A percentile compares a stretch with the other conserved stretches of the same genome.
Evolutionary conservation across 2,329 filamentous ascomycete species (phyloP).

Genomic region (Fusarium abutilonis): DNA sequence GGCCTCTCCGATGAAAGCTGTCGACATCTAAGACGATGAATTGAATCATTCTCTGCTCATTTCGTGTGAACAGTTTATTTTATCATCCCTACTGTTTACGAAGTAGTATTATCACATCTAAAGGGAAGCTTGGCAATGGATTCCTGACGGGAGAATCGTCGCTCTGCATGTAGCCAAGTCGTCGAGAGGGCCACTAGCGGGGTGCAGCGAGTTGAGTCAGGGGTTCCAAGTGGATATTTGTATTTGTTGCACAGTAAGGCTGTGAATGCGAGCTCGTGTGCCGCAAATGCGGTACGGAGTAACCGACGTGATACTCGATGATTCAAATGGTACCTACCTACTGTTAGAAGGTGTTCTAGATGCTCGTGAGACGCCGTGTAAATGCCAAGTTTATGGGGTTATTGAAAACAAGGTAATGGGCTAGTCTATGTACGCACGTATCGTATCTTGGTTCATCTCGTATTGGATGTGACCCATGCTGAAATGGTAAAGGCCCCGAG

Average conservation of each 20-base stretch:
- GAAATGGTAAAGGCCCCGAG: neutral
- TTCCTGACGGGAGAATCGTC: slow-evolving; percentile 5
- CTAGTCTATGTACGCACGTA: slow-evolving; percentile 1
- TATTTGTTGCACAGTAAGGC: slow-evolving; percentile 22
- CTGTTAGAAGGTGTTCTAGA: slow-evolving; percentile 11
- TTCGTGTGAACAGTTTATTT: slow-evolving; percentile 6
- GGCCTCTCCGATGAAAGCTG: neutral
- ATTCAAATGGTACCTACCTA: slow-evolving; percentile 2
- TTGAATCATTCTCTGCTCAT: neutral
- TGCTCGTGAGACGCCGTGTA: slow-evolving; percentile 13
- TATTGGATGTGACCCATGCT: slow-evolving; percentile 5
- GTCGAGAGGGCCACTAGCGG: slow-evolving; percentile 1
- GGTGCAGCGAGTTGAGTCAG: neutral
- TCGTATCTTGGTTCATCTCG: neutral
- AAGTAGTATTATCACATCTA: slow-evolving; percentile 4
- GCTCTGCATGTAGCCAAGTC: slow-evolving; percentile 12
- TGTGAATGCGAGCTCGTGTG: slow-evolving; percentile 5
- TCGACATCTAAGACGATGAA: neutral
- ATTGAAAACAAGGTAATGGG: slow-evolving; percentile 4
- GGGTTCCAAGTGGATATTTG: neutral
- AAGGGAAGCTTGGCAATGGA: slow-evolving; percentile 11
- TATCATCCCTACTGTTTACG: neutral
- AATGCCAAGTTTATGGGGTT: slow-evolving; percentile 4
- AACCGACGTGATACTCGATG: slow-evolving; percentile 21
- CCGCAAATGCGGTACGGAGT: slow-evolving; percentile 18